Evolutionary conservation across 192 early-diverging fungal genomes (phyloP).

Genomic region (Spinellus fusiger): DNA sequence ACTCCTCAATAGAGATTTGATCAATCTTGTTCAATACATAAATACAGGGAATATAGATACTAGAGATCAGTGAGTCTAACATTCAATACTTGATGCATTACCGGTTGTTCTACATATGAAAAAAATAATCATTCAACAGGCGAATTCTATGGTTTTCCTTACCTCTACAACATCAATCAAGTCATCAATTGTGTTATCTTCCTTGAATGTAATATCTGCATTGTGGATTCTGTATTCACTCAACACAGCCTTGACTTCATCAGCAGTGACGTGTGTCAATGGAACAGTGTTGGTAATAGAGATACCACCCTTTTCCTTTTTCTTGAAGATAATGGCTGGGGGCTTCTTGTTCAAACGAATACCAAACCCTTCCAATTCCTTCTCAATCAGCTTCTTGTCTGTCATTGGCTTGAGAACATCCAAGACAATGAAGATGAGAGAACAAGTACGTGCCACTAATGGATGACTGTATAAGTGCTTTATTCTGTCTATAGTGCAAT

Average conservation of each 20-base stretch:
- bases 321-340: constrained; percentile 91
- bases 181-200: constrained; percentile 91
- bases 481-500: neutral
- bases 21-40: constrained; percentile 99
- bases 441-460: constrained; percentile 95
- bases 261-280: constrained; percentile 81
- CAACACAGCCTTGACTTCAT: constrained; percentile 89
- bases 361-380: constrained; percentile 95
- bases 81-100: neutral
- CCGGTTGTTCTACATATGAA: neutral
- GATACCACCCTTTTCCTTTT: constrained; percentile 98
- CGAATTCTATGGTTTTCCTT: constrained; percentile 34
- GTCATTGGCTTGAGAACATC: constrained; percentile 96
- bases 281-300: constrained; percentile 90
- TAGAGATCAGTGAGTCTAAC: constrained; percentile 3
- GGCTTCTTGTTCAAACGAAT: constrained; percentile 96
- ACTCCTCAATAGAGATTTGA: constrained; percentile 93
- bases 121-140: neutral
- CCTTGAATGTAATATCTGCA: constrained; percentile 91
- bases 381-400: constrained; percentile 92
- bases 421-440: constrained; percentile 92
- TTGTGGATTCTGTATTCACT: constrained; percentile 96
- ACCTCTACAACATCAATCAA: constrained; percentile 98
- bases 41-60: constrained; percentile 92
- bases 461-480: neutral